Evolutionary conservation across 805 yeast species (phyloP).

Genomic region (Isabelozyma pseudorhagii): DNA sequence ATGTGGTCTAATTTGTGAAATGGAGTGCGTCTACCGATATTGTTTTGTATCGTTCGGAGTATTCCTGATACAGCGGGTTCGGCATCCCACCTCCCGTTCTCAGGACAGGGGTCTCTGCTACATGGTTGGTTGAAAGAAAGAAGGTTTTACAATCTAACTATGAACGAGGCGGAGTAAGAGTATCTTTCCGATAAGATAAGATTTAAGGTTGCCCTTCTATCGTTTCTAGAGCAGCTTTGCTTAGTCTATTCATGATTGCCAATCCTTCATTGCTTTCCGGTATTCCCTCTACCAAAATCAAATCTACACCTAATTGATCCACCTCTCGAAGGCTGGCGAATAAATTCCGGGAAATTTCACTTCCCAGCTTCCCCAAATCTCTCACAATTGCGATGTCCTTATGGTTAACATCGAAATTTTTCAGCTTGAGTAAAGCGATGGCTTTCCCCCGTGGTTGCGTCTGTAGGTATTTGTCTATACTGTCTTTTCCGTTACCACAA

Average conservation of each 20-base stretch:
- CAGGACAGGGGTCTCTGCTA: not conserved
- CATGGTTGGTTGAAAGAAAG: not conserved
- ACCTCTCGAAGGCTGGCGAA: constrained; percentile 72
- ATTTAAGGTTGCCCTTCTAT: not conserved
- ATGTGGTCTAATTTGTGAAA: too few species aligned
- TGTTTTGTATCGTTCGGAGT: not conserved
- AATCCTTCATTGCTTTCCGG: constrained; percentile 75
- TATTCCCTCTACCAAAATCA: constrained; percentile 83
- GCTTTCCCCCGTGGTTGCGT: constrained; percentile 15
- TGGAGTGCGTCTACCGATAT: too few species aligned
- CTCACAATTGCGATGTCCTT: constrained; percentile 20
- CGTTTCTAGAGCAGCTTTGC: constrained; percentile 69
- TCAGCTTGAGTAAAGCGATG: constrained; percentile 52
- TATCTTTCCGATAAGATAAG: too few species aligned
- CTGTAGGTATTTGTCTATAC: constrained; percentile 24
- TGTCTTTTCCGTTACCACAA: constrained; percentile 40
- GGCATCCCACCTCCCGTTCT: not conserved
- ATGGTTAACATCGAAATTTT: constrained; percentile 21
- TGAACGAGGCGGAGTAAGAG: too few species aligned
- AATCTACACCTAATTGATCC: constrained; percentile 65
- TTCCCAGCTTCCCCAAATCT: constrained; percentile 44
- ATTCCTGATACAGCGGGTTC: not conserved
- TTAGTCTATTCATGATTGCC: constrained; percentile 90
- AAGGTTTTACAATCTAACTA: too few species aligned
- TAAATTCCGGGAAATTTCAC: constrained; percentile 69